Conservation (phyloP, 2,329 filamentous ascomycete genomes). For the Shiraia bambusicola region DNA sequence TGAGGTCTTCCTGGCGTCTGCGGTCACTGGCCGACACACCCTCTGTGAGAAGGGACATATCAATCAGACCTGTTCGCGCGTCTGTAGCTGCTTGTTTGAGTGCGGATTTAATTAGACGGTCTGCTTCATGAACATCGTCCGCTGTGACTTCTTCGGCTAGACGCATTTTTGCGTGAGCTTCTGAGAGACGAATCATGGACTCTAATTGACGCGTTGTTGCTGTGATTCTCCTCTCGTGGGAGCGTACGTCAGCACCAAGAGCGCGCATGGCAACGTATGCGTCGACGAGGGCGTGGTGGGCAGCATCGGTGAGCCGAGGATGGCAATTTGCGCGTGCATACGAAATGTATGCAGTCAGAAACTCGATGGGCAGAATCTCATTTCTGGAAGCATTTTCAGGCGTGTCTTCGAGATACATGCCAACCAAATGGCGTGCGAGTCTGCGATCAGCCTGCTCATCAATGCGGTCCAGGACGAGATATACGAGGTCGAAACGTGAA, state of each 20-base stretch:
- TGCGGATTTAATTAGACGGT: conserved; percentile 87
- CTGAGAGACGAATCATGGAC: conserved; percentile 94
- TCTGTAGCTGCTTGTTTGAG: conserved; percentile 98
- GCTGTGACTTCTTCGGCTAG: conserved; percentile 73
- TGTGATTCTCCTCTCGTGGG: conserved; percentile 92
- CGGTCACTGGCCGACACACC: conserved; percentile 90
- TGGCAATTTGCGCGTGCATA: conserved; percentile 88
- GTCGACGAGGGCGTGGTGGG: conserved; percentile 79
- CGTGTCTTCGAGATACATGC: conserved; percentile 94
- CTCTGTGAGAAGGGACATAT: conserved; percentile 93
- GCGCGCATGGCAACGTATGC: conserved; percentile 95
- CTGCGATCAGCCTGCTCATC: conserved; percentile 88
- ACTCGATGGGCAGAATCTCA: conserved; percentile 85
- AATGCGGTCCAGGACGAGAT: conserved; percentile 90
- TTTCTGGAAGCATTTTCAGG: conserved; percentile 78
- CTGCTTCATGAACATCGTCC: conserved; percentile 84
- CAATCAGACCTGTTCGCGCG: conserved; percentile 83
- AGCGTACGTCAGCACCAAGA: conserved; percentile 70
- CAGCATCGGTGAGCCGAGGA: conserved; percentile 75
- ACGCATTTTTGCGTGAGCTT: conserved; percentile 98
- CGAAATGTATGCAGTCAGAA: conserved; percentile 94
- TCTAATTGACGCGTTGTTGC: conserved; percentile 96
- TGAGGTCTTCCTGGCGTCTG: conserved; percentile 78
- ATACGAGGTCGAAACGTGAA: conserved; percentile 95
- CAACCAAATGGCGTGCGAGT: conserved; percentile 86